Evolutionary conservation across 768 basidiomycete species (phyloP), one percentile per base, ranked within the genome.

Genomic region (Pleurotus eryngii): DNA sequence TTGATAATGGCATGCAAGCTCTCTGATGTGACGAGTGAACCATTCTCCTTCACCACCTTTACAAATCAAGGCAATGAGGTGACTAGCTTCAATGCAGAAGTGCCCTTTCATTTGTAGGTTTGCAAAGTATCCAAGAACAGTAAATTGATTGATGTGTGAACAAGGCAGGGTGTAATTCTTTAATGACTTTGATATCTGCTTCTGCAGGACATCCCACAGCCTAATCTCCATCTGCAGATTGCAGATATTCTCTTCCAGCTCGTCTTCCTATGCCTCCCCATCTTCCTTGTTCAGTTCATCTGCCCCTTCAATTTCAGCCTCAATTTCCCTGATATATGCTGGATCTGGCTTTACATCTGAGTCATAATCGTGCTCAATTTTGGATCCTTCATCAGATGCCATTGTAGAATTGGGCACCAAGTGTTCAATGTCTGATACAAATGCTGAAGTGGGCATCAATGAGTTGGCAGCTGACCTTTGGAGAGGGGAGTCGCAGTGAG

Each of bases 1-100:
- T 56, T 76, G 73, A 57, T 75, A 76, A 59, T 76, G 72, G 3
- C 62, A 57, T 43, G 72, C 69, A 7, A 76, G 63, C 5, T 66
- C 66, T 1, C 67, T 53, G 8, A 75, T 58, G 2, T 59, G 55
- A 6, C 66, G 60, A 0, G 72, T 65, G 64, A 72, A 74, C 24
- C 60, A 61, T 8, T 46, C 58, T 2, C 71, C 70, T 20, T 67
- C 43, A 0, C 65, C 63, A 2, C 8, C 27, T 30, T 30, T 30
- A 7, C 27, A 30, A 7, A 9, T 5, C 27, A 30, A 59, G 74
- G 72, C 74, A 70, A 78, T 55, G 75, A 71, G 62, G 9, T 55
- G 3, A 49, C 75, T 76, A 9, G 72, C 73, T 0, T 55, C 27
- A 9, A 73, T 74, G 0, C 58, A 48, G 0, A 56, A 35, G 7